Evolutionary conservation across 1,284 basidiomycete genomes (phyloP).

Genomic region (Moesziomyces globuligerus): DNA sequence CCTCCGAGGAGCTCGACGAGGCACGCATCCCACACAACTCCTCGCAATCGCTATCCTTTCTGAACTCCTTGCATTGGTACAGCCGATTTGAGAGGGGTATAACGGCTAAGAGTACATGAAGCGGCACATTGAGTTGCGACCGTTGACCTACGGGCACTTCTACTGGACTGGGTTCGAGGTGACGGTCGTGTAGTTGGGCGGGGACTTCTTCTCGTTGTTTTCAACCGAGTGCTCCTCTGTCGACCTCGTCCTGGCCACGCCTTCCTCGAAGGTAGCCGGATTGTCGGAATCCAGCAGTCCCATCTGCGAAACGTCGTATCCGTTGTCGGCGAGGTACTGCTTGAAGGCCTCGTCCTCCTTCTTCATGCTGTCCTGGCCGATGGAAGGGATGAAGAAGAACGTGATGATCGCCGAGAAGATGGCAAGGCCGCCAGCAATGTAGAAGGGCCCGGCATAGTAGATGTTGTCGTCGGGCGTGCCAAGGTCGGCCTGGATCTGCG

Average conservation of each 20-base stretch:
- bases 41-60: no score
- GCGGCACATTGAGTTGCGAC: constrained; percentile 1
- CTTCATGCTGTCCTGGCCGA: constrained; percentile 81
- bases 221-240: constrained; percentile 17
- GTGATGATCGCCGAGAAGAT: constrained; percentile 80
- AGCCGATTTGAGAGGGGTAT: no score
- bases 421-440: constrained; percentile 74
- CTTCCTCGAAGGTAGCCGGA: constrained; percentile 25
- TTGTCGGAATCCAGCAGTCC: constrained; percentile 38
- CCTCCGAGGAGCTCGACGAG: no score
- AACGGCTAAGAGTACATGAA: no score
- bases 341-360: constrained; percentile 77
- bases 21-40: no score
- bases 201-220: constrained; percentile 12
- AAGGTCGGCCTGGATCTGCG: constrained; percentile 47
- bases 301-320: constrained; percentile 59
- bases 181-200: constrained; percentile 1
- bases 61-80: no score
- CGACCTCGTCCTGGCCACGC: constrained; percentile 21
- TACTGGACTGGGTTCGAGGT: constrained; percentile 18
- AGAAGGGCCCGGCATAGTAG: constrained; percentile 64
- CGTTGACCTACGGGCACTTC: neutral
- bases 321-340: constrained; percentile 50
- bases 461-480: constrained; percentile 19
- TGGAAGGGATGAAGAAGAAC: constrained; percentile 78